Conservation (phyloP, 1,139 yeast genomes). For the Debaryomyces fabryi region DNA sequence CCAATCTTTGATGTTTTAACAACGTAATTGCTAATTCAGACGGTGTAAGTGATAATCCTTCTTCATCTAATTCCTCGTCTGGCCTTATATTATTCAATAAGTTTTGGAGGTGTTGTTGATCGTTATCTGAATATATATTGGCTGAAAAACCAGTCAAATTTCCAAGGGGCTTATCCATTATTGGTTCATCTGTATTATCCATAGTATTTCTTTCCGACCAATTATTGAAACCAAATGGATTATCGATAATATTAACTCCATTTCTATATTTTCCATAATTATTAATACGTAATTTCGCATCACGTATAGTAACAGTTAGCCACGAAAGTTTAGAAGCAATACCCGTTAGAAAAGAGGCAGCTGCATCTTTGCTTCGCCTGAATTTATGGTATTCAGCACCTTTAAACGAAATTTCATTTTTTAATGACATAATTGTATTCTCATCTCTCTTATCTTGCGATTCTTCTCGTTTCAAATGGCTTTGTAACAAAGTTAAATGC, state of each 20-base stretch:
- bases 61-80: constrained; percentile 50
- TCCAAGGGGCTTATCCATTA: neutral
- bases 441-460: neutral
- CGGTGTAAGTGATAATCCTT: constrained; percentile 64
- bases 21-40: constrained; percentile 63
- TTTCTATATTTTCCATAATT: neutral
- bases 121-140: constrained; percentile 27
- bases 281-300: constrained; percentile 1
- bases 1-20: constrained; percentile 83
- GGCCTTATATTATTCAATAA: constrained; percentile 69
- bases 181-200: neutral
- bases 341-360: neutral
- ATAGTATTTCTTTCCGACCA: neutral
- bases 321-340: constrained; percentile 3
- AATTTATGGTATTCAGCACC: constrained; percentile 6
- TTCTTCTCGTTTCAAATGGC: constrained; percentile 1
- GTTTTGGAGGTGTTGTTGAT: constrained; percentile 48
- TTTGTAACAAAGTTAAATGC: constrained; percentile 5
- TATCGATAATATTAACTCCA: neutral
- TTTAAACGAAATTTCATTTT: neutral
- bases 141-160: constrained; percentile 3
- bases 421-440: constrained; percentile 1
- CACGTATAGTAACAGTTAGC: constrained; percentile 2
- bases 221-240: neutral
- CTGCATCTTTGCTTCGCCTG: constrained; percentile 1